Conservation (phyloP, 2,329 filamentous ascomycete species). For the Penicillium concentricum region DNA sequence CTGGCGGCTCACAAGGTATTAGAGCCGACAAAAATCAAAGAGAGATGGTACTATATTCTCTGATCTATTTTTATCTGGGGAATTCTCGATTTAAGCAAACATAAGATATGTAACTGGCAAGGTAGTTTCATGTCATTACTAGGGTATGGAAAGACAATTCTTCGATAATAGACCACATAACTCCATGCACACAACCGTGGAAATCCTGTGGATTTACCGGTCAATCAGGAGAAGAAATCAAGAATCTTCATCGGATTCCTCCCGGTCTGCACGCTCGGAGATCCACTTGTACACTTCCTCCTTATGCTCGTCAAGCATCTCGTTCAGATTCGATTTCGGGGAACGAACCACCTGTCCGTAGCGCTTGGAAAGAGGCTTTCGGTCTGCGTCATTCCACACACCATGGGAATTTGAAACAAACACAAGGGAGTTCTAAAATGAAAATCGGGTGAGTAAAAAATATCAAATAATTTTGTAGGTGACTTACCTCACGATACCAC, state of each 20-base stretch:
- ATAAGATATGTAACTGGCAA: not conserved
- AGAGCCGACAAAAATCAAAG: not conserved
- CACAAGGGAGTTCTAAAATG: constrained; percentile 65
- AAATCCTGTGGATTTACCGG: not conserved
- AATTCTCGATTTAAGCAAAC: not conserved
- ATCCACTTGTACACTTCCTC: constrained; percentile 51
- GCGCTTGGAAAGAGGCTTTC: constrained; percentile 54
- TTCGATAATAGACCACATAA: not conserved
- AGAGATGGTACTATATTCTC: not conserved
- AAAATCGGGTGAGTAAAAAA: not conserved
- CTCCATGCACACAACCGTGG: not conserved
- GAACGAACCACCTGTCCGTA: constrained; percentile 56
- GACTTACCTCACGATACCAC: constrained; percentile 72
- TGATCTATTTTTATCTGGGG: not conserved
- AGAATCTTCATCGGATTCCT: constrained; percentile 24
- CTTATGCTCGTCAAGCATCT: constrained; percentile 58
- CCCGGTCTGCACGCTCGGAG: constrained; percentile 34
- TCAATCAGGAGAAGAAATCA: not conserved
- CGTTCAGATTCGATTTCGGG: constrained; percentile 47
- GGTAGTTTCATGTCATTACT: not conserved
- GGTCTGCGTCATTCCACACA: constrained; percentile 66
- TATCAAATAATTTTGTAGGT: not conserved
- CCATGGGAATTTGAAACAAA: constrained; percentile 74
- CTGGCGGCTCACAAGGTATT: not conserved
- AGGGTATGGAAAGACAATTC: not conserved